These are phyloP conservation scores for Rhodotorula graminis DNA, from an alignment of 768 basidiomycete genomes.

Conservation along the genomic window DNA sequence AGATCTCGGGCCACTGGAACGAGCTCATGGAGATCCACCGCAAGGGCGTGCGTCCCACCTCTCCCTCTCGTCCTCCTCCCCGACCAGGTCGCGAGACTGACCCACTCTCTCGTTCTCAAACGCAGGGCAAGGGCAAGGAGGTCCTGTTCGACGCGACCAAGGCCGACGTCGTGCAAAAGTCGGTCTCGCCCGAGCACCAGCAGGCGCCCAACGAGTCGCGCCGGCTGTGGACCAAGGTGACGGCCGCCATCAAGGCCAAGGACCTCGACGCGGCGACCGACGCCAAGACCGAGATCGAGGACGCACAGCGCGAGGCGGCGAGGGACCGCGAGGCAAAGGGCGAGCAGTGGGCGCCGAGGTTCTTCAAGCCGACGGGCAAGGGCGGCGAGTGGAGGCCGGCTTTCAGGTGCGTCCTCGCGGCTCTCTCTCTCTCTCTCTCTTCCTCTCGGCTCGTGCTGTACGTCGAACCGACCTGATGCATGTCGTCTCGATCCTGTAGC, in stretches of 20 bases:
- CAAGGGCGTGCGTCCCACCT: constrained; percentile 56
- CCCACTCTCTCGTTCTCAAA: neutral
- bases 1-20: constrained; percentile 86
- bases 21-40: constrained; percentile 79
- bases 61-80: neutral
- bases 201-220: constrained; percentile 84
- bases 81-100: neutral
- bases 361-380: constrained; percentile 66
- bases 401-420: constrained; percentile 56
- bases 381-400: constrained; percentile 80
- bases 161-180: constrained; percentile 71
- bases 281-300: constrained; percentile 85
- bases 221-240: constrained; percentile 77
- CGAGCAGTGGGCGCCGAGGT: constrained; percentile 64
- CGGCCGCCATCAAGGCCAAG: constrained; percentile 72
- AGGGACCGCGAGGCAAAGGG: constrained; percentile 69
- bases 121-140: constrained; percentile 58
- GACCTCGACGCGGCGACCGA: constrained; percentile 93
- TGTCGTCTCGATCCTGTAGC: neutral
- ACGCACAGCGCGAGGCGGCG: constrained; percentile 77
- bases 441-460: neutral
- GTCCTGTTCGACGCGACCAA: constrained; percentile 77
- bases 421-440: neutral
- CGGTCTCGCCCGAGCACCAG: constrained; percentile 74
- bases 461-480: fast-evolving